phyloP scores from a whole-genome alignment of 441 rosid genomes.

The Kokia cookei region DNA sequence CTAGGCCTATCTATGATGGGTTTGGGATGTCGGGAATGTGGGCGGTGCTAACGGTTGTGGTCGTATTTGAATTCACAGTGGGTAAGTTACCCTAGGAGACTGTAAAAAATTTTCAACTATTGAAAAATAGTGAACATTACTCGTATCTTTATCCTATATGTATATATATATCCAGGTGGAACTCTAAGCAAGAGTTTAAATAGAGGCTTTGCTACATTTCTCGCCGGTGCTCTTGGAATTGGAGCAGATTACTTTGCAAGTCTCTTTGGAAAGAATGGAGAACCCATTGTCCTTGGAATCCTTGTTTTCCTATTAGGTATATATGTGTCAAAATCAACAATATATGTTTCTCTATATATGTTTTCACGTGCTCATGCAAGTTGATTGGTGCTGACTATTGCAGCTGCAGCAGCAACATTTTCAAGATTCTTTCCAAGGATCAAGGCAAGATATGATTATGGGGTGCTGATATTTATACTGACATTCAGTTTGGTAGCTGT shows the following conservation, averaged over 20 bases:
- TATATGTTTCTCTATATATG: neutral
- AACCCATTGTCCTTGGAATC: slow-evolving; percentile 68
- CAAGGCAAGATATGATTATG: slow-evolving; percentile 84
- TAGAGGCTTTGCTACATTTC: slow-evolving; percentile 73
- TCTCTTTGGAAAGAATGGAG: slow-evolving; percentile 57
- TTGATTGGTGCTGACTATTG: neutral
- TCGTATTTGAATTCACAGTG: slow-evolving; percentile 74
- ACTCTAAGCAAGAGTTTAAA: slow-evolving; percentile 63
- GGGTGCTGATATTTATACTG: slow-evolving; percentile 70
- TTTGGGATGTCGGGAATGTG: slow-evolving; percentile 84
- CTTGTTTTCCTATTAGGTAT: slow-evolving; percentile 65
- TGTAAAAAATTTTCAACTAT: neutral
- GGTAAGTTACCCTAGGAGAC: slow-evolving; percentile 38
- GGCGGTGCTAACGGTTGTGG: slow-evolving; percentile 86
- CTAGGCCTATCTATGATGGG: slow-evolving; percentile 58
- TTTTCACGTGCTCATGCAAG: neutral
- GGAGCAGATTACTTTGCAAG: slow-evolving; percentile 65
- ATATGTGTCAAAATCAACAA: neutral
- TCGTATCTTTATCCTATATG: neutral
- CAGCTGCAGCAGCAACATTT: slow-evolving; percentile 70
- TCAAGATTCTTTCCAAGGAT: slow-evolving; percentile 62
- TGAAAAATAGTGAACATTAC: neutral
- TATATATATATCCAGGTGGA: slow-evolving; percentile 43
- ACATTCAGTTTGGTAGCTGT: slow-evolving; percentile 73
- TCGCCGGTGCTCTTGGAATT: slow-evolving; percentile 67